phyloP scores from a whole-genome alignment of 805 yeast genomes.

The Cyberlindnera euphorbiae region DNA sequence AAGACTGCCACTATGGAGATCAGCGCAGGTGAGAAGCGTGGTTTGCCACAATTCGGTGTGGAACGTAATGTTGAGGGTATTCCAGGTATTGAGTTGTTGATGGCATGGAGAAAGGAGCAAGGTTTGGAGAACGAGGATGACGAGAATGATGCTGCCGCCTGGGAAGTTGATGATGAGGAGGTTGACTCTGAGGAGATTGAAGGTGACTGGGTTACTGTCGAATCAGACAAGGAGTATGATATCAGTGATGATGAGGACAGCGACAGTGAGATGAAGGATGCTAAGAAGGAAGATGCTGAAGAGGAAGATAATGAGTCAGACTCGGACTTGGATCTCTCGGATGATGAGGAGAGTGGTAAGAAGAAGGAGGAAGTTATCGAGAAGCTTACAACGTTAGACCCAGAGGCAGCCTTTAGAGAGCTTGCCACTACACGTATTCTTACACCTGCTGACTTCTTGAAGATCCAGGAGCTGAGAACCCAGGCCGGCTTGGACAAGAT shows the following conservation, averaged over 20 bases:
- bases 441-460: slow-evolving; percentile 98
- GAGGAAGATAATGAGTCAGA: slow-evolving; percentile 44
- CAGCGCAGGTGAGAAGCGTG: slow-evolving; percentile 53
- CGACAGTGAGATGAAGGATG: slow-evolving; percentile 33
- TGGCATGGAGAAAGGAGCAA: slow-evolving; percentile 70
- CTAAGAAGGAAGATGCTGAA: slow-evolving; percentile 30
- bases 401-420: slow-evolving; percentile 46
- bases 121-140: slow-evolving; percentile 52
- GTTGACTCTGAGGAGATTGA: slow-evolving; percentile 58
- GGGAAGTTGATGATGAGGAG: slow-evolving; percentile 48
- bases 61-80: slow-evolving; percentile 66
- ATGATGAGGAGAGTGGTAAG: slow-evolving; percentile 25
- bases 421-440: slow-evolving; percentile 71
- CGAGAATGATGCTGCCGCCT: slow-evolving; percentile 57
- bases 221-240: slow-evolving; percentile 72
- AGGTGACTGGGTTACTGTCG: slow-evolving; percentile 90
- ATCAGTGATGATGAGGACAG: slow-evolving; percentile 45
- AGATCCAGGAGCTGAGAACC: slow-evolving; percentile 78
- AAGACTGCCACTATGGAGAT: slow-evolving; percentile 83
- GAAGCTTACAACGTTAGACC: slow-evolving; percentile 32
- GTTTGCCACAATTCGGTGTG: slow-evolving; percentile 65
- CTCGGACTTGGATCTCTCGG: slow-evolving; percentile 48
- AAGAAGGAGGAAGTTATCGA: slow-evolving; percentile 26
- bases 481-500: slow-evolving; percentile 83
- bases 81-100: slow-evolving; percentile 88